These are phyloP conservation scores for Dothiorella sarmentorum DNA, from an alignment of 2,329 filamentous ascomycete species.

Conservation along the genomic window DNA sequence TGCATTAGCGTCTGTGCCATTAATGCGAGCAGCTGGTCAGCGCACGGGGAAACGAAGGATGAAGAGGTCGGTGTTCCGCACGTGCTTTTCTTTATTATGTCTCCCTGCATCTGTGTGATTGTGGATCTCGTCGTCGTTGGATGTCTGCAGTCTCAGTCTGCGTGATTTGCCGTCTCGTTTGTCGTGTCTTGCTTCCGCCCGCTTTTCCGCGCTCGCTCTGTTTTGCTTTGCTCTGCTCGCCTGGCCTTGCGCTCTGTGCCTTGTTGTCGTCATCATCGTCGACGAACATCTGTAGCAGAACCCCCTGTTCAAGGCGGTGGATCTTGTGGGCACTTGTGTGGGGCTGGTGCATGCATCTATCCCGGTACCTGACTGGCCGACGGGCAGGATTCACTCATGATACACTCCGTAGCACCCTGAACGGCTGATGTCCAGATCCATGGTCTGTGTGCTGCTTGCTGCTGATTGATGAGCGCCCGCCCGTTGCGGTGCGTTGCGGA, in stretches of 20 bases:
- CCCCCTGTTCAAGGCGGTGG: neutral
- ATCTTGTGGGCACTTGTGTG: neutral
- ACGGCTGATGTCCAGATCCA: constrained; percentile 10
- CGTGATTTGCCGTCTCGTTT: neutral
- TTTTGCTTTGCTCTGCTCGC: neutral
- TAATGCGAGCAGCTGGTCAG: neutral
- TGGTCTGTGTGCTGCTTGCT: constrained; percentile 3
- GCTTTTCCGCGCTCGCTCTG: neutral
- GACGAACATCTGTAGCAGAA: neutral
- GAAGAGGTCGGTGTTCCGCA: neutral
- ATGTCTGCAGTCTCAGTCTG: neutral
- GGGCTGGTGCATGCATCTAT: neutral
- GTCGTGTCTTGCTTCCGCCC: neutral
- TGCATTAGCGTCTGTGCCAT: constrained; percentile 16
- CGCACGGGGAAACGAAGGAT: neutral
- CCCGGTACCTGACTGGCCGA: constrained; percentile 6
- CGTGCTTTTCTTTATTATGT: constrained; percentile 1
- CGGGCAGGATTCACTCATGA: neutral
- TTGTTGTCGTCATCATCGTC: neutral
- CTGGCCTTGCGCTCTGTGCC: neutral
- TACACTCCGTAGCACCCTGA: constrained; percentile 3
- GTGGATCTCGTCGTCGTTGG: neutral
- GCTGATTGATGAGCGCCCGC: neutral
- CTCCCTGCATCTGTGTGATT: neutral
- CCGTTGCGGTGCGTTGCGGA: neutral